Percentiles rank a stretch among this genome's conserved stretches.
Evolutionary conservation across 1,284 basidiomycete species (phyloP).

Genomic region (Porogramme epimiltina): DNA sequence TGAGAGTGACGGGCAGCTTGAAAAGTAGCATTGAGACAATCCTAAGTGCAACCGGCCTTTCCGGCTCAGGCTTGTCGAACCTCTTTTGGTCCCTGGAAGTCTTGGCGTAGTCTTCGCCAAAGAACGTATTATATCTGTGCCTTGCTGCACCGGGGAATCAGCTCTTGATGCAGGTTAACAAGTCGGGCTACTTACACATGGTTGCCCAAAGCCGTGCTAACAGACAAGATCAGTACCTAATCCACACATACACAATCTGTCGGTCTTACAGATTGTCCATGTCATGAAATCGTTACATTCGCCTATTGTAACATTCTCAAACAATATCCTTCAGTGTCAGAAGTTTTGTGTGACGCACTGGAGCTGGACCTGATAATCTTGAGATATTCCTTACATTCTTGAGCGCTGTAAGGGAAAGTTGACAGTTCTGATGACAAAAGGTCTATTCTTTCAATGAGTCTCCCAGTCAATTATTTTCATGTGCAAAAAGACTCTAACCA

Average conservation of each 20-base stretch:
- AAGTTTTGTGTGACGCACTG: too few relatives aligned
- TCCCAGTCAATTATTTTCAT: background rate
- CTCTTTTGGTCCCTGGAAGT: slow-evolving; percentile 25
- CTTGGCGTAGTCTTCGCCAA: slow-evolving; percentile 30
- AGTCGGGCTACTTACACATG: slow-evolving; percentile 14
- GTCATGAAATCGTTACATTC: slow-evolving; percentile 17
- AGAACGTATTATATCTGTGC: slow-evolving; percentile 26
- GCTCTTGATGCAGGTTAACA: background rate
- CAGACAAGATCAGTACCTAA: background rate
- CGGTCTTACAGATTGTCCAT: slow-evolving; percentile 22
- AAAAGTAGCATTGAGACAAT: slow-evolving; percentile 22
- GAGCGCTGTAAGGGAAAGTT: slow-evolving; percentile 27
- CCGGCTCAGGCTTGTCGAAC: slow-evolving; percentile 3
- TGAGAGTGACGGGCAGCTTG: slow-evolving; percentile 13
- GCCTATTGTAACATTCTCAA: slow-evolving; percentile 1
- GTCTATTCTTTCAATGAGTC: slow-evolving; percentile 16
- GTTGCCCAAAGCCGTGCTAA: slow-evolving; percentile 22
- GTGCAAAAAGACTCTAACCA: slow-evolving; percentile 16
- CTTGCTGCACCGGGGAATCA: slow-evolving; percentile 11
- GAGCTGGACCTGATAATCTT: slow-evolving; percentile 19
- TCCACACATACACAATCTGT: background rate
- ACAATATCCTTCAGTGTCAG: background rate
- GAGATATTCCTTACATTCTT: slow-evolving; percentile 27
- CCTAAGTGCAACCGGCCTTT: slow-evolving; percentile 3
- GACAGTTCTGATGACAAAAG: slow-evolving; percentile 28